These are phyloP conservation scores for Russula vinacea DNA, from an alignment of 768 basidiomycete species.

Conservation along the genomic window DNA sequence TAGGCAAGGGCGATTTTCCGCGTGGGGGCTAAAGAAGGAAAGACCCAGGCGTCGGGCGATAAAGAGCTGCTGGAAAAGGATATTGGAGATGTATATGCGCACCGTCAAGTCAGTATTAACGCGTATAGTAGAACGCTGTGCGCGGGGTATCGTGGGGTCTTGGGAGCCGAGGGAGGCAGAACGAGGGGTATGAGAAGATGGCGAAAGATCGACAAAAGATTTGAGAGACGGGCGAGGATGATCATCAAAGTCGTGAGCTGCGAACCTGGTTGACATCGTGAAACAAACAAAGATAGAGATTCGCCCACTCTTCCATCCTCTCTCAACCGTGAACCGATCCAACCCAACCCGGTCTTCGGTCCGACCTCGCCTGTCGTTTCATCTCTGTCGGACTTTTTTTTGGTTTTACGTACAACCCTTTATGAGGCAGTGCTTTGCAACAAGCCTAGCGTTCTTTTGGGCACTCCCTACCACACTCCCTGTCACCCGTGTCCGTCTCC, in stretches of 20 bases:
- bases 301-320: background rate
- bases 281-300: background rate
- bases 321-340: background rate
- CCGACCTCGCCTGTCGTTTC: background rate
- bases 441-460: background rate
- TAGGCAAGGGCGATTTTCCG: constrained; percentile 46
- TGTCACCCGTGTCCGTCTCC: constrained; percentile 25
- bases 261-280: constrained; percentile 15
- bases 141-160: background rate
- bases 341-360: background rate
- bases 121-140: constrained; percentile 8
- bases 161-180: constrained; percentile 9
- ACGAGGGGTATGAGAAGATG: constrained; percentile 29
- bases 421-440: constrained; percentile 2
- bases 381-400: background rate
- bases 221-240: constrained; percentile 30
- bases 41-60: background rate
- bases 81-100: constrained; percentile 3
- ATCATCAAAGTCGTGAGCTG: constrained; percentile 15
- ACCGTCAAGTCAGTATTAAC: constrained; percentile 14
- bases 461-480: too few relatives aligned
- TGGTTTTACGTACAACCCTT: background rate
- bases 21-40: constrained; percentile 11
- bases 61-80: constrained; percentile 7
- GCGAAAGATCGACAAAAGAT: constrained; percentile 51